Evolutionary conservation across 2,329 filamentous ascomycete species (phyloP), one percentile per base, ranked within the genome.

Genomic region (Trichoderma citrinoviride): DNA sequence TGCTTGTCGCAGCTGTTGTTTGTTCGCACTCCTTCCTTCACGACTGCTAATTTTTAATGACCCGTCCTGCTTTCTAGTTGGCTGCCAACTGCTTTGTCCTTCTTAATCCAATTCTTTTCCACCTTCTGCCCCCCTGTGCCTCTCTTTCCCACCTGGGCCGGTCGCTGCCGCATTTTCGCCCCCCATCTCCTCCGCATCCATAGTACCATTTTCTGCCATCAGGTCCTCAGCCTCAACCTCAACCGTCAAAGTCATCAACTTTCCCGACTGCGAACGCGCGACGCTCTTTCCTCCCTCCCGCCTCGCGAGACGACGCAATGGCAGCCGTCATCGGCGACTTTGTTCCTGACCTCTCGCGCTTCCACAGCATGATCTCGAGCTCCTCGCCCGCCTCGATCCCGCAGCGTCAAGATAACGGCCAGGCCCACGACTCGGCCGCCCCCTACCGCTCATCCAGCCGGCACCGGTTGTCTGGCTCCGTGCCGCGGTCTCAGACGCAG

Each of bases 311-410:
- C 74, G 72, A 80, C 80, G 82, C 77, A 79, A 88, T 89, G 86
- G 86, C 85, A 74, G 82, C 85, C 78, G 77, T 88, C 77, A 83
- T 88, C 71, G 84, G 85, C 77, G 91, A 94, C 81, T 88, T 88
- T 80, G 87, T 88, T 79, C 85, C 90, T 77, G 88, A 92, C 79
- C 83, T 88, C 71, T 83, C 86, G 72, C 85, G 87, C 79, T 89
- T 90, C 78, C 86, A 87, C 81, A 87, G 83, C 80, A 90, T 88
- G 83, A 90, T 92, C 81, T 78, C 80, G 66, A 77, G 79, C 64
- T 76, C 82, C 50, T 78, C 78, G 57, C 71, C 81, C 49, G 25
- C 61, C 14, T 61, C 63, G 47, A 47, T 54, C 17, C 56, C 52
- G 6, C 61, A 64, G 43, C 53, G 53, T 46, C 72, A 67, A 66